phyloP scores from a whole-genome alignment of 1,284 basidiomycete species.

The Pseudomicrostroma phylloplanum region DNA sequence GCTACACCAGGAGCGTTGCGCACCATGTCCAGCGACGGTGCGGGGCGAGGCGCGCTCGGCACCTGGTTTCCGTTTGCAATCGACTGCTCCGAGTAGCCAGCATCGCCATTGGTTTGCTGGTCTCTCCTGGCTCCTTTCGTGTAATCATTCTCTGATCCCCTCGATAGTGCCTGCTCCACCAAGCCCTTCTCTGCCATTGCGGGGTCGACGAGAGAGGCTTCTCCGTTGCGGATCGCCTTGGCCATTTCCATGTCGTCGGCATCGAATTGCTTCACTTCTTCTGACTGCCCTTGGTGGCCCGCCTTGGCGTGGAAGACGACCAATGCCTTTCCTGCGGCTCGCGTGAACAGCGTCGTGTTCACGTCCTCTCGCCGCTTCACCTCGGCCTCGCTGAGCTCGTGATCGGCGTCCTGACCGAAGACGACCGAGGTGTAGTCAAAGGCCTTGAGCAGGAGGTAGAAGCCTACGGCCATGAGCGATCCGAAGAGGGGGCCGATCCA shows the following conservation, averaged over 20 bases:
- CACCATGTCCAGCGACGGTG: not conserved
- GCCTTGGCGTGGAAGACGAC: constrained; percentile 5
- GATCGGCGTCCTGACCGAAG: constrained; percentile 11
- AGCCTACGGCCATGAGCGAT: constrained; percentile 9
- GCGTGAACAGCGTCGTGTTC: not conserved
- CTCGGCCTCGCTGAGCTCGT: not conserved
- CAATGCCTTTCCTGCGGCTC: not conserved
- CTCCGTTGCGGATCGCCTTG: constrained; percentile 2
- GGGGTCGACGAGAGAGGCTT: constrained; percentile 1
- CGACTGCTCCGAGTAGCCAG: not conserved
- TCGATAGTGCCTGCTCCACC: no score
- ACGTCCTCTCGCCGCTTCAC: not conserved
- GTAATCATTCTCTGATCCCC: no score
- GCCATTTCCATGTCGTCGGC: not conserved
- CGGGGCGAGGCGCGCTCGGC: not conserved
- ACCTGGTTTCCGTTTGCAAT: not conserved
- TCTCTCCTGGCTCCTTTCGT: no score
- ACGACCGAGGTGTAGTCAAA: constrained; percentile 13
- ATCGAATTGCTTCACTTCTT: not conserved
- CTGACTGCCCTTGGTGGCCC: not conserved
- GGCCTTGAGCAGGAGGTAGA: constrained; percentile 13
- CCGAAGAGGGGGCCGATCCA: constrained; percentile 16
- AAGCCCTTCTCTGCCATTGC: not conserved
- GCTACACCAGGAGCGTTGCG: no score
- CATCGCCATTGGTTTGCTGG: not conserved